Conservation (phyloP, 768 basidiomycete genomes). For the Gymnopilus dilepis region DNA sequence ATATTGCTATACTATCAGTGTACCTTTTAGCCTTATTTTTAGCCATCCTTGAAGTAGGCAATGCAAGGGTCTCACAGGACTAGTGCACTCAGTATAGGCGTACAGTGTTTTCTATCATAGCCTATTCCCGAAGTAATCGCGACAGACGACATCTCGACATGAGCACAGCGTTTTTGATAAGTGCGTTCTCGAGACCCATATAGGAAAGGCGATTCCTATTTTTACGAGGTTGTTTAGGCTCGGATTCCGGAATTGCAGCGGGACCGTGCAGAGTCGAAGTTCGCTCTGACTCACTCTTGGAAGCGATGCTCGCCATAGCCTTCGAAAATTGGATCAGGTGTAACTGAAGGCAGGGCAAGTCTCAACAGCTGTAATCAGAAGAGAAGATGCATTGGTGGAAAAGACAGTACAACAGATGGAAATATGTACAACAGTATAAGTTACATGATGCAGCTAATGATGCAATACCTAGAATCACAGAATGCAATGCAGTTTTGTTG, state of each 20-base stretch:
- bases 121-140: neutral
- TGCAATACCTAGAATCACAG: neutral
- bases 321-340: too few species aligned
- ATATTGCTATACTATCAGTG: too few species aligned
- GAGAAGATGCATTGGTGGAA: neutral
- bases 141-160: neutral
- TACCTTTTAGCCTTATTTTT: too few species aligned
- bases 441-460: neutral
- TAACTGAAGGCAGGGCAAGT: neutral
- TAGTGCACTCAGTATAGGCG: too few species aligned
- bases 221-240: neutral
- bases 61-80: too few species aligned
- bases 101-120: too few species aligned
- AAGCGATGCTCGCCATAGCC: too few species aligned
- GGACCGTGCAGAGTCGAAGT: neutral
- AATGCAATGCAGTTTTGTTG: neutral
- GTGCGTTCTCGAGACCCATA: neutral
- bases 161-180: neutral
- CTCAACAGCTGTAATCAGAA: neutral
- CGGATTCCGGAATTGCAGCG: neutral
- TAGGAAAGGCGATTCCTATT: constrained; percentile 1
- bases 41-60: too few species aligned
- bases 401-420: neutral
- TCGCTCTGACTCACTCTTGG: neutral
- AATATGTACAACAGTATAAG: neutral